Conservation (phyloP, 495 filamentous ascomycete species). For the Aspergillus nidulans region DNA sequence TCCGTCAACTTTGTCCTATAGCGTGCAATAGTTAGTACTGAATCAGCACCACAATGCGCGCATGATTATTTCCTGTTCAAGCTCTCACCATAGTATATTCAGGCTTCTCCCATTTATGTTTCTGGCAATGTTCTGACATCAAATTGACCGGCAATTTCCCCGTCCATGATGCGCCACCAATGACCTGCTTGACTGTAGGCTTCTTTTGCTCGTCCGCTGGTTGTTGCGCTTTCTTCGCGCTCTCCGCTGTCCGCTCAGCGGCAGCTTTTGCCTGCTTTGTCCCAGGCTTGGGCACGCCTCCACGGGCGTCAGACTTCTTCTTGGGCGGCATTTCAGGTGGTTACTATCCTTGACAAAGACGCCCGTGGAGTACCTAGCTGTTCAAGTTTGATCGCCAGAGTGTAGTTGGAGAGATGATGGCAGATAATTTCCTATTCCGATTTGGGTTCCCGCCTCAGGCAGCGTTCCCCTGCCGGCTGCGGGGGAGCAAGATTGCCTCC, state of each 20-base stretch:
- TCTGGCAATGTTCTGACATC: constrained; percentile 90
- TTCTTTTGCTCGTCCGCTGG: constrained; percentile 60
- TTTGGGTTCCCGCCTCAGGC: constrained; percentile 34
- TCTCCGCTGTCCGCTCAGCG: constrained; percentile 27
- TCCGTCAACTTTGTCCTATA: constrained; percentile 46
- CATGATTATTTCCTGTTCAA: background rate
- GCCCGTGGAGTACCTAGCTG: constrained; percentile 23
- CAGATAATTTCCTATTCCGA: constrained; percentile 11
- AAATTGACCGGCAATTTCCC: constrained; percentile 93
- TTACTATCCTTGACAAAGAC: constrained; percentile 7
- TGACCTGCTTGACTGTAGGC: constrained; percentile 78
- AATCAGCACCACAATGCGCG: background rate
- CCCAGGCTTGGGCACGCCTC: constrained; percentile 40
- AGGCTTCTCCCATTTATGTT: constrained; percentile 90
- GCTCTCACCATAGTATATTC: constrained; percentile 72
- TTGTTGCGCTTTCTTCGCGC: constrained; percentile 28
- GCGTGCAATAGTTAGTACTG: background rate
- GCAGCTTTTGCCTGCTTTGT: constrained; percentile 45
- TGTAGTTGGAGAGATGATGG: constrained; percentile 4
- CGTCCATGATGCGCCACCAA: constrained; percentile 95
- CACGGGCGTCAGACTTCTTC: constrained; percentile 39
- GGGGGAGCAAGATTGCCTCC: background rate
- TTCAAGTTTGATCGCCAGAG: background rate
- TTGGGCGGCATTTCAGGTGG: constrained; percentile 34
- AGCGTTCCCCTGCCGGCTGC: background rate